Evolutionary conservation across 805 yeast genomes (phyloP).

Genomic region (Pichia scutulata): DNA sequence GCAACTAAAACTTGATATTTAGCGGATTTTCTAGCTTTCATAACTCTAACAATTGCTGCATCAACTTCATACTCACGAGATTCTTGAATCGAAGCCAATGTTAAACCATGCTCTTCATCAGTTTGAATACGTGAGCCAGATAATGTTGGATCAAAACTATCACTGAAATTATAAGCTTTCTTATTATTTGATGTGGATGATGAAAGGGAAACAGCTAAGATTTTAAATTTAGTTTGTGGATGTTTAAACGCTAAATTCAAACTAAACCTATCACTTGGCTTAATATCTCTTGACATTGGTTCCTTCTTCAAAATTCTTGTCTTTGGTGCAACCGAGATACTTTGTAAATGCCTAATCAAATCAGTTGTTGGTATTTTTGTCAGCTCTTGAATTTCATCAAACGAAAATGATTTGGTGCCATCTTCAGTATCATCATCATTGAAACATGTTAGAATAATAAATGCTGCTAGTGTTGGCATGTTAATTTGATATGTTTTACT

Average conservation of each 20-base stretch:
- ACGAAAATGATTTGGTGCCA: constrained; percentile 36
- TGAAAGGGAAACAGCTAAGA: constrained; percentile 52
- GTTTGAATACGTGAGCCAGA: constrained; percentile 34
- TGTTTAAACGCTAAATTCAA: constrained; percentile 65
- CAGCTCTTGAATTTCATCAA: constrained; percentile 50
- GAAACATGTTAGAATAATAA: constrained; percentile 62
- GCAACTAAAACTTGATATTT: constrained; percentile 60
- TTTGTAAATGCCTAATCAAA: constrained; percentile 63
- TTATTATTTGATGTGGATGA: background rate
- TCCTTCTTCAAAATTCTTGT: constrained; percentile 65
- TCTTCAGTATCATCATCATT: constrained; percentile 41
- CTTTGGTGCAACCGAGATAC: constrained; percentile 77
- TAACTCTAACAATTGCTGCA: constrained; percentile 82
- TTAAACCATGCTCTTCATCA: constrained; percentile 45
- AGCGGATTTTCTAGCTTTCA: constrained; percentile 64
- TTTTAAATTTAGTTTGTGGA: constrained; percentile 62
- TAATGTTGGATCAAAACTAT: constrained; percentile 6
- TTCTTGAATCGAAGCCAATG: constrained; percentile 49
- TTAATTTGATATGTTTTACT: constrained; percentile 68
- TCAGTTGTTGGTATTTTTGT: constrained; percentile 73
- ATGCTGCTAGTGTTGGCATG: constrained; percentile 74
- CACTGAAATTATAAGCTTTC: no score
- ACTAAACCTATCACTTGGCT: constrained; percentile 52
- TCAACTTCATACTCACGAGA: constrained; percentile 64
- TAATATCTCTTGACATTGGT: constrained; percentile 70